phyloP scores from a whole-genome alignment of 192 early-diverging fungal species.

The Entophlyctis helioformis region DNA sequence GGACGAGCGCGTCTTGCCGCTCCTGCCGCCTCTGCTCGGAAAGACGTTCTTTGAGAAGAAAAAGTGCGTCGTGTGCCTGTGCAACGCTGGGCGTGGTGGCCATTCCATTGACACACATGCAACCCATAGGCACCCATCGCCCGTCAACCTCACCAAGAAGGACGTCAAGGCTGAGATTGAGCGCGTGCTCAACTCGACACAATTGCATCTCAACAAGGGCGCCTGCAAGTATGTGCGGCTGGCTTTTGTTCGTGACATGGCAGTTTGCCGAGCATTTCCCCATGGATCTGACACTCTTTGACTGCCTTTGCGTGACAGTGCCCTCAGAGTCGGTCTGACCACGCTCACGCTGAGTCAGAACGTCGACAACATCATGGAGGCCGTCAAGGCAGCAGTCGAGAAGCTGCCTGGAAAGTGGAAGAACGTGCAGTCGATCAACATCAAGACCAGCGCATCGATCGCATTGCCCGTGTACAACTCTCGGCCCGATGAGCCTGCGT shows the following conservation, averaged over 20 bases:
- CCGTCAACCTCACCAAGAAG: slow-evolving; percentile 50
- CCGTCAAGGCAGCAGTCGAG: slow-evolving; percentile 44
- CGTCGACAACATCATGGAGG: slow-evolving; percentile 63
- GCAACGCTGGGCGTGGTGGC: no score
- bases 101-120: slow-evolving; percentile 10
- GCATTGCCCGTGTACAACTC: slow-evolving; percentile 65
- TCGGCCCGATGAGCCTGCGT: slow-evolving; percentile 11
- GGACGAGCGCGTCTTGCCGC: slow-evolving; percentile 66
- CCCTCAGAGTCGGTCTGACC: slow-evolving; percentile 64
- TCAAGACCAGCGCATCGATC: slow-evolving; percentile 72
- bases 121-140: slow-evolving; percentile 44
- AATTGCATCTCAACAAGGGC: slow-evolving; percentile 43
- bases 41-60: slow-evolving; percentile 74
- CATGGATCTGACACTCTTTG: not conserved
- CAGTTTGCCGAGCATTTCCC: slow-evolving; percentile 17
- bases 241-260: slow-evolving; percentile 7
- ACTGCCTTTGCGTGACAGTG: slow-evolving; percentile 24
- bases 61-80: slow-evolving; percentile 39
- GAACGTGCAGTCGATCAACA: slow-evolving; percentile 72
- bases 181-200: slow-evolving; percentile 48
- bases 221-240: slow-evolving; percentile 45
- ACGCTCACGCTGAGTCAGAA: slow-evolving; percentile 43
- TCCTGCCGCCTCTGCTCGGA: slow-evolving; percentile 69
- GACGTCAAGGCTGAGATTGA: slow-evolving; percentile 53
- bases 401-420: slow-evolving; percentile 63